These are phyloP conservation scores for Filobasidium floriforme DNA, from an alignment of 768 basidiomycete species.

Conservation along the genomic window DNA sequence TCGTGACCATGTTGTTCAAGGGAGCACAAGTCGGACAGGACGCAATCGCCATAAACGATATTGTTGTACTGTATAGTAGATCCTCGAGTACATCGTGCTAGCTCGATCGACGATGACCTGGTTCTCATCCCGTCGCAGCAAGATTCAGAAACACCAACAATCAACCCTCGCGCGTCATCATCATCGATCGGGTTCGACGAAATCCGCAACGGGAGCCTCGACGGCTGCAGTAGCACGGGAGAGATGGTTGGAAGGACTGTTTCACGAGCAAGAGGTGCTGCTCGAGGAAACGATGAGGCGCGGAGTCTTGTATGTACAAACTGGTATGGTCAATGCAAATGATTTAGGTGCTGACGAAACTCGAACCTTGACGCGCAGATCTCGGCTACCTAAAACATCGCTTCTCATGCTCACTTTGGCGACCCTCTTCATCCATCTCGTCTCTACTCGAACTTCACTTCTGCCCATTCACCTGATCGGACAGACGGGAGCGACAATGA, in stretches of 20 bases:
- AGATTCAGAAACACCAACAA: not conserved
- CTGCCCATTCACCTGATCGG: not conserved
- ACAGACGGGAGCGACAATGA: not conserved
- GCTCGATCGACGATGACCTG: not conserved
- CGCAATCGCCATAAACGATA: no score
- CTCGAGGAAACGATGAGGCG: not conserved
- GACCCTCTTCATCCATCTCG: not conserved
- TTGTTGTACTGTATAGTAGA: no score
- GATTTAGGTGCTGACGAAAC: not conserved
- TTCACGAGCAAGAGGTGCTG: not conserved
- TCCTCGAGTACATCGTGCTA: not conserved
- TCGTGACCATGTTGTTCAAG: no score
- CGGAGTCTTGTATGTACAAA: not conserved
- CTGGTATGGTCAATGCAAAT: not conserved
- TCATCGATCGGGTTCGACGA: not conserved
- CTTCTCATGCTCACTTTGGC: not conserved
- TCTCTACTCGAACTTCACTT: not conserved
- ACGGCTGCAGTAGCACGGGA: not conserved
- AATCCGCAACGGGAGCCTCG: not conserved
- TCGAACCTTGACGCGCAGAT: not conserved
- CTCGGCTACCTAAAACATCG: not conserved
- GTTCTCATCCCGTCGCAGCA: not conserved
- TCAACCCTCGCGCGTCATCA: conserved; percentile 1
- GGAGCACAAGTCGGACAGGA: no score
- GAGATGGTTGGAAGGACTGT: not conserved